Evolutionary conservation across 1,139 yeast species (phyloP), one percentile per base, ranked within the genome.

Genomic region (Yamadazyma membranifaciens): DNA sequence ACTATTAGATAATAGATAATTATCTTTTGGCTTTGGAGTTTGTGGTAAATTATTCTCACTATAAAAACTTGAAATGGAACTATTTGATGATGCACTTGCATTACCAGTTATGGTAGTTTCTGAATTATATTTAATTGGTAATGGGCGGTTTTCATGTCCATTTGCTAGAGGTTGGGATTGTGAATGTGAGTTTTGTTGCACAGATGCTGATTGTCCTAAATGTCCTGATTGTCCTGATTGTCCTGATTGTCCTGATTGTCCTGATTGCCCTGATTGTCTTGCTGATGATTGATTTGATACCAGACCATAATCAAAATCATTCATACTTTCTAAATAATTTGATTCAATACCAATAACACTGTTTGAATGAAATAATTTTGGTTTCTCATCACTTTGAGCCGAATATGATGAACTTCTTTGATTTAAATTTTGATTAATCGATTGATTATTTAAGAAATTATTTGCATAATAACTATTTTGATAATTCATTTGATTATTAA

Each of bases 21-120:
- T 60, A 14, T 67, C 72, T 41, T 61, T 66, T 31, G 46, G 49
- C 44, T 60, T 62, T 5, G 75, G 74, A 9, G 75, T 69, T 43
- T 63, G 69, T 2, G 74, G 74, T 22, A 38, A 33, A 44, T 42
- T 47, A 11, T 27, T 30, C 27, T 50, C 54, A 12, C 45, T 41
- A 37, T 37, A 48, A 28, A 25, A 37, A 6, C 12, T 13, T 10
- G 17, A 5, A 11, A 29, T 13, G 9, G 26, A 25, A 9, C n/a
- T 12, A 16, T 5, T 5, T 3, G 15, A 11, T 11, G 31, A 27
- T 20, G 14, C n/a, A 25, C 13, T 31, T 11, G 29, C 31, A 31
- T 15, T 34, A 30, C 15, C 31, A 13, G 15, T 14, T 13, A 13
- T 16, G 13, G 6, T 11, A n/a, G 6, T 34, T 12, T 17, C 29